A percentile compares a stretch with the other conserved stretches of the same genome.
Evolutionary conservation across 345 rosid genomes (phyloP).

Genomic region (Dovyalis caffra): DNA sequence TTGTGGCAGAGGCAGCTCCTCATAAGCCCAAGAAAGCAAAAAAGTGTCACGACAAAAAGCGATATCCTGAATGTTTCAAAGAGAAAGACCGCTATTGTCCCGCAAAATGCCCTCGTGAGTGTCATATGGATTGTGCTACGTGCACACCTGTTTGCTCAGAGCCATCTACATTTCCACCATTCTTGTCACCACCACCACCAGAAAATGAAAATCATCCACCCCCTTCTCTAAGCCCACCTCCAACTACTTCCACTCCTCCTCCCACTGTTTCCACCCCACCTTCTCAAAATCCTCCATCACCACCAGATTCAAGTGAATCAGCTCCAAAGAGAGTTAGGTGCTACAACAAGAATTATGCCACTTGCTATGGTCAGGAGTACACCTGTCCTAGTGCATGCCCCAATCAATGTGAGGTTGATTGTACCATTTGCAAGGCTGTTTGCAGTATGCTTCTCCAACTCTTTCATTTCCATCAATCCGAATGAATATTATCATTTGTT

Average conservation of each 20-base stretch:
- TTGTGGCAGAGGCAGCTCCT: background rate
- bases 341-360: constrained; percentile 31
- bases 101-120: background rate
- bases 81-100: background rate
- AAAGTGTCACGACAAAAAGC: background rate
- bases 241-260: background rate
- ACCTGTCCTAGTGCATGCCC: constrained; percentile 51
- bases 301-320: background rate
- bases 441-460: constrained; percentile 41
- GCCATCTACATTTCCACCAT: background rate
- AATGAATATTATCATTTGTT: background rate
- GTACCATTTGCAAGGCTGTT: constrained; percentile 58
- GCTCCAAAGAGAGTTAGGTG: constrained; percentile 34
- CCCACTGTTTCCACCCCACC: constrained; percentile 21
- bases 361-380: constrained; percentile 43
- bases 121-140: background rate
- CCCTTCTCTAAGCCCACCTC: background rate
- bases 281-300: constrained; percentile 21
- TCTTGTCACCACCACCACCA: background rate
- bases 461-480: no score
- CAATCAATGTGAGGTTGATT: constrained; percentile 50
- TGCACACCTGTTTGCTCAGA: background rate
- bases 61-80: background rate
- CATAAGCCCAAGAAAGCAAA: background rate
- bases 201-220: no score